A percentile compares a stretch with the other conserved stretches of the same genome.
These are phyloP conservation scores for Rheum nobile DNA, from an alignment of 148 eudicot species.

Conservation along the genomic window DNA sequence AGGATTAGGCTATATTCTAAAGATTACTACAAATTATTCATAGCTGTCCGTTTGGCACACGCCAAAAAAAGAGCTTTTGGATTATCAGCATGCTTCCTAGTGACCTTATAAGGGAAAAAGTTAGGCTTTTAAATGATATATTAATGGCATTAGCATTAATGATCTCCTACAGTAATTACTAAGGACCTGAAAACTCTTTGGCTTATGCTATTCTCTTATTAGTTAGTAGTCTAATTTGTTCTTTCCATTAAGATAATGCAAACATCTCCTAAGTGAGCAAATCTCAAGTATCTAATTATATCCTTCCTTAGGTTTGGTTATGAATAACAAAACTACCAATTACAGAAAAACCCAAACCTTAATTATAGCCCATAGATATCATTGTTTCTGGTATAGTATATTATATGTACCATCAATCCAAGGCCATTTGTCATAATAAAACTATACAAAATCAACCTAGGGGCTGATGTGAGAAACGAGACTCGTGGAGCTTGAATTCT, in stretches of 20 bases:
- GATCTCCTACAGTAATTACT: background rate
- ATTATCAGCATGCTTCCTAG: background rate
- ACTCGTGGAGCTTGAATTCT: background rate
- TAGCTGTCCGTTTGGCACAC: background rate
- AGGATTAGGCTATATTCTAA: background rate
- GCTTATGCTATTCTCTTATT: background rate
- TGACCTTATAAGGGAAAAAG: background rate
- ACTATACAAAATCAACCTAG: background rate
- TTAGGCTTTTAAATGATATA: background rate
- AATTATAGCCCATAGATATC: background rate
- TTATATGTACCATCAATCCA: constrained; percentile 1
- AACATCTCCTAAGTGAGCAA: background rate
- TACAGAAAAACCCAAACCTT: background rate
- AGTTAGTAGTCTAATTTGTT: background rate
- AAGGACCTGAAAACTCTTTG: no score
- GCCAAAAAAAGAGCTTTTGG: no score
- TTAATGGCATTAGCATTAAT: background rate
- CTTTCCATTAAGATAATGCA: background rate
- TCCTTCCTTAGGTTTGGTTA: background rate
- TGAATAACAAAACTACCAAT: background rate
- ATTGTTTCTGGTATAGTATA: background rate
- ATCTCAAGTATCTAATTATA: background rate
- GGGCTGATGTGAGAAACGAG: constrained; percentile 4
- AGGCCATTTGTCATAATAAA: background rate
- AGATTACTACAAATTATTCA: background rate